Percentiles rank a stretch among this genome's conserved stretches.
phyloP scores from a whole-genome alignment of 2,329 filamentous ascomycete species.

The Harringtonia lauricola region DNA sequence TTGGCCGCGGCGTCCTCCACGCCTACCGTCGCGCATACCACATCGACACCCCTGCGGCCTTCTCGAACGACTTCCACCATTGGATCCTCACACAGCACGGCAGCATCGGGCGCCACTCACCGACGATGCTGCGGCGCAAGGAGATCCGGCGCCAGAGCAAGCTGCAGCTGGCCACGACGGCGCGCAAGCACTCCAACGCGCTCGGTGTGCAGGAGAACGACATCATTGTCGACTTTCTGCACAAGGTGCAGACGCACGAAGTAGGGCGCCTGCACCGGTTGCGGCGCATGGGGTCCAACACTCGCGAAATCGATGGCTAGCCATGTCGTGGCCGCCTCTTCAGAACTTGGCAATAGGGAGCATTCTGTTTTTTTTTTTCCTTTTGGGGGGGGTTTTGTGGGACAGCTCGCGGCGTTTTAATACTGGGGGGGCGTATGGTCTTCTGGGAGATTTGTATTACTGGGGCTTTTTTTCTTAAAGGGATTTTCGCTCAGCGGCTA shows the following conservation, averaged over 20 bases:
- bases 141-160: slow-evolving; percentile 57
- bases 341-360: no score
- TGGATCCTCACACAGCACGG: slow-evolving; percentile 48
- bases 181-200: slow-evolving; percentile 76
- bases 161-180: slow-evolving; percentile 58
- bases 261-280: slow-evolving; percentile 14
- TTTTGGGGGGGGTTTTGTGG: background rate
- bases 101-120: slow-evolving; percentile 60
- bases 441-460: background rate
- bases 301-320: slow-evolving; percentile 10
- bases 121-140: slow-evolving; percentile 61
- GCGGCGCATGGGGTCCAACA: slow-evolving; percentile 11
- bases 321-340: no score
- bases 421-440: no score
- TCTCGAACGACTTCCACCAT: slow-evolving; percentile 51
- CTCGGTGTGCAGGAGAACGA: slow-evolving; percentile 72
- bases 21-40: slow-evolving; percentile 65
- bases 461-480: no score
- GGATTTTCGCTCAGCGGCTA: background rate
- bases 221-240: slow-evolving; percentile 68
- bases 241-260: slow-evolving; percentile 54
- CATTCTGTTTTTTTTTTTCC: background rate
- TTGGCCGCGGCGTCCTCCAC: slow-evolving; percentile 58
- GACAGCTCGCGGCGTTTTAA: no score
- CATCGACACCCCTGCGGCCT: slow-evolving; percentile 60